Evolutionary conservation across 306 rosid genomes (phyloP), one percentile per base, ranked within the genome.

Genomic region (Parietaria judaica): DNA sequence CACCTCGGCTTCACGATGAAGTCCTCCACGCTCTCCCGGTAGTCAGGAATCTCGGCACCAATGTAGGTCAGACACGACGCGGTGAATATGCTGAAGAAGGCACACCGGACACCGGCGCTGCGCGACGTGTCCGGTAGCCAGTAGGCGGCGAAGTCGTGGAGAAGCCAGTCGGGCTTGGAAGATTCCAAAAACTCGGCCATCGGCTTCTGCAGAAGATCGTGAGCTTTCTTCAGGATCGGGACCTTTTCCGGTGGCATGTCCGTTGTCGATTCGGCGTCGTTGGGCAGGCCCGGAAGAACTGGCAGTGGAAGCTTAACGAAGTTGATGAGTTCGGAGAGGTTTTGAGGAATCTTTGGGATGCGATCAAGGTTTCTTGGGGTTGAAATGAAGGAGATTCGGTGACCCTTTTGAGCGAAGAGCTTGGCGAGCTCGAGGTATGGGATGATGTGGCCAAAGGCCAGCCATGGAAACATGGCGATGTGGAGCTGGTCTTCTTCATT

Each of bases 401-500:
- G 84, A 69, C 78, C 82, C 66, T 77, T 80, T 60, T 66, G 81
- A 39, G 86, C 86, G 14, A 85, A 79, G 59, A 82, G 75, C 69
- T 82, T 82, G 8, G 79, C 67, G 13, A 85, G 66, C 61, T 82
- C 74, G 2, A 80, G 74, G 8, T 62, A 77, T 1, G 88, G 86
- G 11, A 67, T 75, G 9, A 79, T 59, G 63, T 82, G 88, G 47
- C 88, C 92, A 52, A 79, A 72, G 15, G 86, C 92, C 12, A 85
- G 72, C 86, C 94, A 85, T 77, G 94, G 94, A 14, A 82, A 78
- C 78, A 82, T 53, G 4, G 69, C 76, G 65, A 84, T 46, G 17
- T 84, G 87, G 58, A 81, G 70, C 37, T 80, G 70, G 2, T 13
- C 11, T 48, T 48, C 58, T 64, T 4, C 11, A 38, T 49, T 16